Evolutionary conservation across 257 asterid genomes (phyloP).

Genomic region (Anisodus tanguticus): DNA sequence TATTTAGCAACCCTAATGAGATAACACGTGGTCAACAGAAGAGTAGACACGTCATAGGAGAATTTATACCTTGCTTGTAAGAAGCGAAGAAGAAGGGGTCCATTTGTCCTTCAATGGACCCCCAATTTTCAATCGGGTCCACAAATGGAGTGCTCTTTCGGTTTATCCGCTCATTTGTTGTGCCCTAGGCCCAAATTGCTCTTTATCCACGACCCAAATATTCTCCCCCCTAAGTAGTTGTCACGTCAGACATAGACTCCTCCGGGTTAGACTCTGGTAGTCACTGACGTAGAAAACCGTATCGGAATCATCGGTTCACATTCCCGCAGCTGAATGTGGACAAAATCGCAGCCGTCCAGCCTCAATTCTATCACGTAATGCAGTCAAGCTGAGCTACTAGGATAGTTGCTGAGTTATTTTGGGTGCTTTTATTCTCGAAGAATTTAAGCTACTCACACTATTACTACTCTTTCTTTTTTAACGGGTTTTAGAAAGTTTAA

Average conservation of each 20-base stretch:
- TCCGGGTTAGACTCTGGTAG: background rate
- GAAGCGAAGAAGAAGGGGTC: constrained; percentile 26
- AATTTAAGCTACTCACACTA: no score
- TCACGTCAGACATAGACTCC: constrained; percentile 18
- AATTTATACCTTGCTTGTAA: constrained; percentile 28
- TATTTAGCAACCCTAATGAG: background rate
- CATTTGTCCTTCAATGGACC: background rate
- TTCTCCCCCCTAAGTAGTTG: constrained; percentile 1
- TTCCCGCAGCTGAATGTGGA: background rate
- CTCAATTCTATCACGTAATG: background rate
- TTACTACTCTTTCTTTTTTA: no score
- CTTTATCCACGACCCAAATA: constrained; percentile 29
- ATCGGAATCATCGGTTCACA: background rate
- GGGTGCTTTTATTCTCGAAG: no score
- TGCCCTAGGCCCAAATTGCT: background rate
- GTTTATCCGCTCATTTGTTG: constrained; percentile 27
- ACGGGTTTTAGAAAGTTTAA: no score
- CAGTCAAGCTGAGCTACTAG: background rate
- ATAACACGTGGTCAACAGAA: background rate
- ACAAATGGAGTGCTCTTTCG: constrained; percentile 32
- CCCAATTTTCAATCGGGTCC: background rate
- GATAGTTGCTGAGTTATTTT: background rate
- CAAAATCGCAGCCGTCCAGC: background rate
- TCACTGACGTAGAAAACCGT: background rate
- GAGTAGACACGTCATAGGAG: background rate